Base-by-base conservation (phyloP, 768 basidiomycete species). In the Boletus vinaceobasis region DNA sequence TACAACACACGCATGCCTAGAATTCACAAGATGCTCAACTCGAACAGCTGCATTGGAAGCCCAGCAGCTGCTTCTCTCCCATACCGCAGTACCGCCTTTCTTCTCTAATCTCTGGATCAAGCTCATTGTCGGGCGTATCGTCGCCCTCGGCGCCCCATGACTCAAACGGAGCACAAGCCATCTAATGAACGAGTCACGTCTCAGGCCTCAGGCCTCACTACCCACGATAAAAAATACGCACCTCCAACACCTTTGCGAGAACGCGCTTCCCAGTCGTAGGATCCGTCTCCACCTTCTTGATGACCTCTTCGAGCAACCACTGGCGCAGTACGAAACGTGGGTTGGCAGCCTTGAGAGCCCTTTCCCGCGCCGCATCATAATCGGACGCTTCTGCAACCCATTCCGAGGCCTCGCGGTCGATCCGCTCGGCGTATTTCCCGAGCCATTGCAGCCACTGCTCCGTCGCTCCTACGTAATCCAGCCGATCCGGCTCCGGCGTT, bases 251-350 rank as follows among this genome's bases (percentile, higher is more conserved):
- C 71, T 92, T 91, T 13, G 84, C 84, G 48, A 98, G 73, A 3
- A 88, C 73, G 54, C 79, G 75, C 73, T 84, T 86, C 45, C 88
- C 88, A 55, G 73, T 80, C 21, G 75, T 74, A 10, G 75, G 66
- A 62, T 93, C 88, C 55, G 72, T 71, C 65, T 93, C 89, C 2
- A 93, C 81, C 59, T 80, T 80, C 57, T 73, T 71, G 65, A 98
- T 98, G 23, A 91, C 87, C 65, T 98, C 95, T 68, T 98, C 94
- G 33, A 99, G 77, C 9, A 98, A 74, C 97, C 97, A 98, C 71
- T 98, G 97, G 56, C 97, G 77, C 55, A 98, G 71, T 33, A 96
- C 85, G 71, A 99, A 98, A 35, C 94, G 78, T 17, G 97, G 97
- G 67, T 99, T 99, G 29, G 78, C 83, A 23, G 58, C 68, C 57